These are phyloP conservation scores for Lactifluus volemus DNA, from an alignment of 768 basidiomycete genomes.

Conservation along the genomic window DNA sequence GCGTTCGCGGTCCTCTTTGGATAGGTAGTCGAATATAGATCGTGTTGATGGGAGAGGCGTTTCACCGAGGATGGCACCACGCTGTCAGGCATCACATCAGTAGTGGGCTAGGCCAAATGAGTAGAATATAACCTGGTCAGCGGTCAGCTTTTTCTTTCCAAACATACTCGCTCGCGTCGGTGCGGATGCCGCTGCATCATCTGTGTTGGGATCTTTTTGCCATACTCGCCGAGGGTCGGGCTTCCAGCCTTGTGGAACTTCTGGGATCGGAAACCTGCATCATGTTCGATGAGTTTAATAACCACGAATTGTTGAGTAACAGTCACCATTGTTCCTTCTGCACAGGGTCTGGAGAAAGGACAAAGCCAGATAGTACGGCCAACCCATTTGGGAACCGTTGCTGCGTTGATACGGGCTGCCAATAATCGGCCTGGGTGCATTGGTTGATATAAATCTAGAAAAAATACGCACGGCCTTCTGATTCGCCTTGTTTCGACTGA, in stretches of 20 bases:
- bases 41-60: slow-evolving; percentile 58
- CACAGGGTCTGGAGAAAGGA: slow-evolving; percentile 56
- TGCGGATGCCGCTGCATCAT: slow-evolving; percentile 30
- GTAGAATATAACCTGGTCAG: slow-evolving; percentile 4
- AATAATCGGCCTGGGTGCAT: slow-evolving; percentile 6
- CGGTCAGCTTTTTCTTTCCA: slow-evolving; percentile 24
- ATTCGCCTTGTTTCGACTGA: slow-evolving; percentile 16
- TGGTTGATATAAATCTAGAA: background rate
- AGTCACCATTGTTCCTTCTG: slow-evolving; percentile 60
- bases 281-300: slow-evolving; percentile 17
- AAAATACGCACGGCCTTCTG: background rate
- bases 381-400: slow-evolving; percentile 67
- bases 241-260: slow-evolving; percentile 76
- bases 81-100: slow-evolving; percentile 34
- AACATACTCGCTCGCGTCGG: slow-evolving; percentile 46
- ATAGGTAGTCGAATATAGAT: slow-evolving; percentile 92
- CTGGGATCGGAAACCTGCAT: slow-evolving; percentile 73
- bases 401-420: slow-evolving; percentile 18
- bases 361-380: slow-evolving; percentile 68
- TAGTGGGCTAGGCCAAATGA: too few relatives aligned
- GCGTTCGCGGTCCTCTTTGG: slow-evolving; percentile 84
- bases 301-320: slow-evolving; percentile 20
- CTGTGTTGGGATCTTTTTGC: slow-evolving; percentile 35
- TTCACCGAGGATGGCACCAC: slow-evolving; percentile 80
- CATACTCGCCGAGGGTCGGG: slow-evolving; percentile 80